Conservation (phyloP, 2,329 filamentous ascomycete genomes). For the Myotisia sp. region DNA sequence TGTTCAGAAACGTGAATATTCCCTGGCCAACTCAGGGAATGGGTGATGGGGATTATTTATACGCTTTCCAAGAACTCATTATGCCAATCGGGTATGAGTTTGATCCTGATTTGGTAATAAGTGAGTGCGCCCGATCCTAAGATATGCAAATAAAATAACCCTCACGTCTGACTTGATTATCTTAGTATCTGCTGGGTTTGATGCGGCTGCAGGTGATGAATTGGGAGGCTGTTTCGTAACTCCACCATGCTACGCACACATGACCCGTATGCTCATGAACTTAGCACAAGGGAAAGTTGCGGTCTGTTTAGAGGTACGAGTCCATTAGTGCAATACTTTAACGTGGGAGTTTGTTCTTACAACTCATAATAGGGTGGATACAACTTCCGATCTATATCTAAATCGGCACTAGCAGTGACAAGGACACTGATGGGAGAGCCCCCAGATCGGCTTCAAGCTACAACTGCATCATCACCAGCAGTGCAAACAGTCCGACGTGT, state of each 20-base stretch:
- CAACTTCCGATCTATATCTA: conserved; percentile 82
- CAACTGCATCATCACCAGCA: conserved; percentile 37
- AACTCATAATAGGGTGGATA: conserved; percentile 77
- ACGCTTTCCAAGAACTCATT: conserved; percentile 85
- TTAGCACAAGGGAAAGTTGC: conserved; percentile 78
- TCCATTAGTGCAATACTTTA: too few relatives aligned
- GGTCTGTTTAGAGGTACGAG: conserved; percentile 61
- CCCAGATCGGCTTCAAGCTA: conserved; percentile 45
- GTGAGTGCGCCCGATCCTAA: too few relatives aligned
- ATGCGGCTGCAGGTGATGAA: conserved; percentile 85
- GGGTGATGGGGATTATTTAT: conserved; percentile 94
- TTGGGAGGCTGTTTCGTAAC: conserved; percentile 87
- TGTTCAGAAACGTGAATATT: conserved; percentile 49
- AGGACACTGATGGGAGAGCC: conserved; percentile 91
- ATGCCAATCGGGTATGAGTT: conserved; percentile 96
- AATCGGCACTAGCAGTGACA: conserved; percentile 81
- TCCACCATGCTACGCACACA: conserved; percentile 84
- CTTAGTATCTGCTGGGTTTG: conserved; percentile 85
- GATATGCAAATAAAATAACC: too few relatives aligned
- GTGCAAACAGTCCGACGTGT: conserved; percentile 45
- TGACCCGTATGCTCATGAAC: conserved; percentile 99
- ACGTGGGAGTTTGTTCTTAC: too few relatives aligned
- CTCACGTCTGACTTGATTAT: conserved; percentile 11
- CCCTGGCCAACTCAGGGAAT: conserved; percentile 59
- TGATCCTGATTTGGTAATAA: conserved; percentile 79